These are phyloP conservation scores for Phytopythium montanum DNA, from an alignment of 352 stramenopile genomes.

Conservation along the genomic window DNA sequence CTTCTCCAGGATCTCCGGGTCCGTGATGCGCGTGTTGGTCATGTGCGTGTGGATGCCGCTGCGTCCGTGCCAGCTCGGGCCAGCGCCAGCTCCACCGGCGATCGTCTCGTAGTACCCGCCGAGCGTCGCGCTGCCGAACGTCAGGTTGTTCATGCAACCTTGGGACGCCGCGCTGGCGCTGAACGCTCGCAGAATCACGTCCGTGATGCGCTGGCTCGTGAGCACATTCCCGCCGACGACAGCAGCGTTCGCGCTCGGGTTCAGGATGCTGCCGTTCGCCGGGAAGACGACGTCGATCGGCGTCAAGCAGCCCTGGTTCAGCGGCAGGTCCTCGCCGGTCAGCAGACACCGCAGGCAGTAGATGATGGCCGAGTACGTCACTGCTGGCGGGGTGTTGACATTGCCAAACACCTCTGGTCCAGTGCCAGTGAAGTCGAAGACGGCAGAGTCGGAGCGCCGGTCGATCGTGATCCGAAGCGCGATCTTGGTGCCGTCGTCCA, in stretches of 20 bases:
- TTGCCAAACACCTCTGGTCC: constrained; percentile 97
- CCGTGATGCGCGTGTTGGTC: constrained; percentile 99
- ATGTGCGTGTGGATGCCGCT: constrained; percentile 99
- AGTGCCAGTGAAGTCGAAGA: constrained; percentile 98
- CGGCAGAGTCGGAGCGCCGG: constrained; percentile 78
- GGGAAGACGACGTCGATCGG: constrained; percentile 97
- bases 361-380: constrained; percentile 99
- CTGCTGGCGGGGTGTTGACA: constrained; percentile 96
- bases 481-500: constrained; percentile 99
- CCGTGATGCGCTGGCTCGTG: constrained; percentile 96
- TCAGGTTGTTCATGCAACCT: constrained; percentile 99
- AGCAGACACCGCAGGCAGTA: constrained; percentile 98
- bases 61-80: constrained; percentile 94
- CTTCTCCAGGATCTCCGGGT: constrained; percentile 99
- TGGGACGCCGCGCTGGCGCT: constrained; percentile 95
- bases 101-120: constrained; percentile 99
- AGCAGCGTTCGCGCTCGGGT: constrained; percentile 93
- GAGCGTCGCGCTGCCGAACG: constrained; percentile 94
- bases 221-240: constrained; percentile 99
- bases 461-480: constrained; percentile 96
- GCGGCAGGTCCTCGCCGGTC: constrained; percentile 90
- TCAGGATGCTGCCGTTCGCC: constrained; percentile 90
- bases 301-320: constrained; percentile 97
- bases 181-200: constrained; percentile 98
- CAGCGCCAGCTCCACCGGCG: constrained; percentile 95